phyloP scores from a whole-genome alignment of 768 basidiomycete genomes.

The Tulasnella sp. region DNA sequence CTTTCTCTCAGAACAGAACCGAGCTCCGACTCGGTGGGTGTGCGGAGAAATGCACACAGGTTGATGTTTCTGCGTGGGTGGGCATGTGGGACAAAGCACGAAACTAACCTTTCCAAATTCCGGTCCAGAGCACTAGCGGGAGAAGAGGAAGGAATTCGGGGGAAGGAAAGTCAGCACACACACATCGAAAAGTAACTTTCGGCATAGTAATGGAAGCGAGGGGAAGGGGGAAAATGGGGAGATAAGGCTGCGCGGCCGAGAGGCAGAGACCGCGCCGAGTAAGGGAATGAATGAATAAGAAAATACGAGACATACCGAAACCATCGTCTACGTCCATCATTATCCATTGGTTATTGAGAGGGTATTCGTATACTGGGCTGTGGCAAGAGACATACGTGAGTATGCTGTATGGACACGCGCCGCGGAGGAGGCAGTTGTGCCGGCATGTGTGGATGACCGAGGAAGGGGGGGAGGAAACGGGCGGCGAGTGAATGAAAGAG shows the following conservation, averaged over 20 bases:
- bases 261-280: background rate
- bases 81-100: background rate
- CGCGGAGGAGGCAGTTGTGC: background rate
- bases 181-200: background rate
- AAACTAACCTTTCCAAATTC: constrained; percentile 80
- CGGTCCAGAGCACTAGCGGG: constrained; percentile 76
- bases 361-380: constrained; percentile 82
- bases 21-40: background rate
- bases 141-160: background rate
- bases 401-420: background rate
- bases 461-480: background rate
- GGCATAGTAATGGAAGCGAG: background rate
- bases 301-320: constrained; percentile 28
- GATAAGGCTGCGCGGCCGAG: background rate
- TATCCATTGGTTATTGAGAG: constrained; percentile 81
- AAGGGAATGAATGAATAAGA: background rate
- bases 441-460: background rate
- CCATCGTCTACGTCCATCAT: constrained; percentile 96
- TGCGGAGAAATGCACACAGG: background rate
- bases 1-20: background rate
- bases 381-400: background rate
- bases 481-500: background rate
- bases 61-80: background rate
- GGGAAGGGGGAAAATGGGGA: background rate
- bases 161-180: background rate